Evolutionary conservation across 2,329 filamentous ascomycete species (phyloP), one percentile per base, ranked within the genome.

Genomic region (Diaporthe capsici): DNA sequence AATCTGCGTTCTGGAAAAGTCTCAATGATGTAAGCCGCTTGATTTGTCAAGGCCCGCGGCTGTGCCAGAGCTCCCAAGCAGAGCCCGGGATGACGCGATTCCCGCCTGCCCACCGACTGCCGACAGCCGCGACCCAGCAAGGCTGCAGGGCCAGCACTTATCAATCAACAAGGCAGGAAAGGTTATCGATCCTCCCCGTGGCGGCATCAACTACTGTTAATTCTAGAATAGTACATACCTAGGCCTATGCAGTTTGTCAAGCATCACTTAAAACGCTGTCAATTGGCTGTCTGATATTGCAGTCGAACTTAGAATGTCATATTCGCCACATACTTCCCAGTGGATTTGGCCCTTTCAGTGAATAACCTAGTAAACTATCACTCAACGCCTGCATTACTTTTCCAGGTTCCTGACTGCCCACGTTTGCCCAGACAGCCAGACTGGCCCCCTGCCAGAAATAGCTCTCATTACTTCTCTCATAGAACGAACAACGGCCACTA

Each of bases 31-130:
- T 76, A 76, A 76, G 74, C 74, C 58, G 22, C 42, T 28, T 76
- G 74, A 76, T 76, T 76, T 76, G 74, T 76, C 74, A 76, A 73
- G 70, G 74, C 74, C 65, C 31, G 58, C 47, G 20, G 71, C 10
- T 65, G 39, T 55, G n/a, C 20, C 44, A 53, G 60, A 51, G 65
- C 49, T 70, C 65, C 47, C 49, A 55, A 42, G 20, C 65, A 39
- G 12, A 28, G 49, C 49, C 65, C 65, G 34, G 49, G 22, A 70
- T 70, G 49, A 55, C 65, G 65, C 34, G 49, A 70, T 70, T 25
- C 9, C 25, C 34, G n/a, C 47, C 20, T 55, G 31, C 22, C 47
- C 65, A 53, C 65, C 65, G 63, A 68, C 63, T 34, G 49, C 65
- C 65, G 65, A 42, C 65, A 8, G 31, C 65, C 65, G 65, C 20